These are phyloP conservation scores for Trametes cingulata DNA, from an alignment of 768 basidiomycete species.

Conservation along the genomic window DNA sequence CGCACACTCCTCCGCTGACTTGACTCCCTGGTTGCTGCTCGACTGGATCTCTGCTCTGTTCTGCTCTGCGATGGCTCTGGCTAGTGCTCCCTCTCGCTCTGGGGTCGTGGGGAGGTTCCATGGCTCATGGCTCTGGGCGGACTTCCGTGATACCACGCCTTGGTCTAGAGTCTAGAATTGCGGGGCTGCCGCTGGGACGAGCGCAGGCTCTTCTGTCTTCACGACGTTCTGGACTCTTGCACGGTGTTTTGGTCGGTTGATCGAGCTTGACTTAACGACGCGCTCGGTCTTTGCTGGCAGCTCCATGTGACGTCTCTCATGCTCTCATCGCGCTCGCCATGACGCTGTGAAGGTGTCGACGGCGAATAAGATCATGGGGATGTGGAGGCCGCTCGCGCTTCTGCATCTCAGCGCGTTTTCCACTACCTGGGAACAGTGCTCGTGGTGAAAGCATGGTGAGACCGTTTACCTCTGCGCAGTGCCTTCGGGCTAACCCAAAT, in stretches of 20 bases:
- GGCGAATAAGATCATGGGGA: neutral
- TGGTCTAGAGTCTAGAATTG: slow-evolving; percentile 10
- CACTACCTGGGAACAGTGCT: neutral
- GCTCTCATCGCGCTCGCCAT: neutral
- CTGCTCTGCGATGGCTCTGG: neutral
- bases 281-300: too few relatives aligned
- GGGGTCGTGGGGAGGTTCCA: too few relatives aligned
- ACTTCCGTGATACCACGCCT: neutral
- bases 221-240: neutral
- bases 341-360: neutral
- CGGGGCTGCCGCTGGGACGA: neutral
- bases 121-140: neutral
- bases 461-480: slow-evolving; percentile 2
- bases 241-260: neutral
- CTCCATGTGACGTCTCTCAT: slow-evolving; percentile 9
- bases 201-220: neutral
- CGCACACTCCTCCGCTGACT: neutral
- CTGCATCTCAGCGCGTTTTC: neutral
- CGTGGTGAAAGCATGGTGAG: neutral
- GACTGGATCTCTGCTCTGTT: neutral
- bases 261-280: neutral
- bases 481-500: neutral
- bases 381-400: neutral
- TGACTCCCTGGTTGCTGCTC: neutral
- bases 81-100: neutral